Evolutionary conservation across 148 eudicot species (phyloP).

Genomic region (Chenopodium suecicum): DNA sequence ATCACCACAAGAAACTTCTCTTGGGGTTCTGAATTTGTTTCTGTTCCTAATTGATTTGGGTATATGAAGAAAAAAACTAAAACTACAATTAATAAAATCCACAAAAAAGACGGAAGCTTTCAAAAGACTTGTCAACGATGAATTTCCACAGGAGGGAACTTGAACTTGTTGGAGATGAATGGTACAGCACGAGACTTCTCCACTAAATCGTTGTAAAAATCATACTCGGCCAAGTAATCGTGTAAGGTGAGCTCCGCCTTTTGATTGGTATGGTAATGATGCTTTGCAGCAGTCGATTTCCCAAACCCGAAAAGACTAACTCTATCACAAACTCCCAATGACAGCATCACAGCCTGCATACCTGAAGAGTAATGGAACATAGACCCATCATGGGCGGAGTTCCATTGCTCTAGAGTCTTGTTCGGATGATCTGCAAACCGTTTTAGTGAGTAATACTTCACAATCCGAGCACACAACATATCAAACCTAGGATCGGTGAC

Average conservation of each 20-base stretch:
- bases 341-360: constrained; percentile 86
- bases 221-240: constrained; percentile 86
- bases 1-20: constrained; percentile 28
- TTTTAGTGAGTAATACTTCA: constrained; percentile 85
- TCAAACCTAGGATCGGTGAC: constrained; percentile 72
- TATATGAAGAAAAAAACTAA: constrained; percentile 6
- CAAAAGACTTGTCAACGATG: constrained; percentile 42
- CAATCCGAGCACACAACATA: constrained; percentile 60
- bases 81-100: neutral
- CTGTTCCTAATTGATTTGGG: constrained; percentile 6
- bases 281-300: constrained; percentile 59
- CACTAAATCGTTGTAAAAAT: constrained; percentile 67
- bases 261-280: constrained; percentile 89
- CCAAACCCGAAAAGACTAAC: constrained; percentile 86
- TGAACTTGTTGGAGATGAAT: constrained; percentile 56
- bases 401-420: constrained; percentile 58
- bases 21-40: constrained; percentile 9
- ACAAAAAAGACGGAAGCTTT: constrained; percentile 9
- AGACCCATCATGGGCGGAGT: constrained; percentile 58
- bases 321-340: constrained; percentile 72
- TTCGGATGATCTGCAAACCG: constrained; percentile 47
- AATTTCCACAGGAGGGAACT: constrained; percentile 70
- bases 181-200: constrained; percentile 58
- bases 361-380: constrained; percentile 93
- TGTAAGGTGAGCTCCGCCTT: constrained; percentile 73